These are phyloP conservation scores for Debaryomyces subglobosus DNA, from an alignment of 1,139 yeast species.

Conservation along the genomic window DNA sequence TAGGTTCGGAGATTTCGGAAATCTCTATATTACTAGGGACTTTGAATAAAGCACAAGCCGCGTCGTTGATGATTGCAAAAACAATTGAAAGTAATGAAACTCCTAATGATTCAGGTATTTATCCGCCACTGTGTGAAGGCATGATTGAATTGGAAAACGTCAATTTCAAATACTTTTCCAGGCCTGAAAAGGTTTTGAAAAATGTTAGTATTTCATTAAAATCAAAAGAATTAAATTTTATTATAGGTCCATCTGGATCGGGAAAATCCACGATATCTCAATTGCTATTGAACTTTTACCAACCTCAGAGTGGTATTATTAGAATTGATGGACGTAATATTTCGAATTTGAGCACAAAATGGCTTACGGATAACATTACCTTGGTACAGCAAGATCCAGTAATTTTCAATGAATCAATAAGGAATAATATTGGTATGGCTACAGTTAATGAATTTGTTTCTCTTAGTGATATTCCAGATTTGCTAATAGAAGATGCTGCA, in stretches of 20 bases:
- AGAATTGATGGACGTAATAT: slow-evolving; percentile 57
- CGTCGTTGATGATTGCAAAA: slow-evolving; percentile 44
- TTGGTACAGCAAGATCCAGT: slow-evolving; percentile 72
- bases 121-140: slow-evolving; percentile 43
- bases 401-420: slow-evolving; percentile 64
- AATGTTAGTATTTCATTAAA: slow-evolving; percentile 48
- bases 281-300: slow-evolving; percentile 63
- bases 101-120: slow-evolving; percentile 20
- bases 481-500: slow-evolving; percentile 47
- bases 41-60: slow-evolving; percentile 66
- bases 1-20: slow-evolving; percentile 61
- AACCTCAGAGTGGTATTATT: slow-evolving; percentile 62
- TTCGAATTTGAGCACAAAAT: slow-evolving; percentile 41
- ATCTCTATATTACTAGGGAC: slow-evolving; percentile 56
- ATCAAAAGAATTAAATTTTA: slow-evolving; percentile 53
- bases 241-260: slow-evolving; percentile 87
- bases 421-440: slow-evolving; percentile 62
- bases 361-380: slow-evolving; percentile 67
- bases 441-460: slow-evolving; percentile 28
- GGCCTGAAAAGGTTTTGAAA: slow-evolving; percentile 51
- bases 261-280: slow-evolving; percentile 86
- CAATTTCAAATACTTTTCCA: slow-evolving; percentile 61
- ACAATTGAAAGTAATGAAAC: slow-evolving; percentile 21
- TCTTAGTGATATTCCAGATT: slow-evolving; percentile 26
- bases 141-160: slow-evolving; percentile 55